Evolutionary conservation across 176 grass and related monocot genomes (phyloP), one percentile per base, ranked within the genome.

Genomic region (Juncus inflexus): DNA sequence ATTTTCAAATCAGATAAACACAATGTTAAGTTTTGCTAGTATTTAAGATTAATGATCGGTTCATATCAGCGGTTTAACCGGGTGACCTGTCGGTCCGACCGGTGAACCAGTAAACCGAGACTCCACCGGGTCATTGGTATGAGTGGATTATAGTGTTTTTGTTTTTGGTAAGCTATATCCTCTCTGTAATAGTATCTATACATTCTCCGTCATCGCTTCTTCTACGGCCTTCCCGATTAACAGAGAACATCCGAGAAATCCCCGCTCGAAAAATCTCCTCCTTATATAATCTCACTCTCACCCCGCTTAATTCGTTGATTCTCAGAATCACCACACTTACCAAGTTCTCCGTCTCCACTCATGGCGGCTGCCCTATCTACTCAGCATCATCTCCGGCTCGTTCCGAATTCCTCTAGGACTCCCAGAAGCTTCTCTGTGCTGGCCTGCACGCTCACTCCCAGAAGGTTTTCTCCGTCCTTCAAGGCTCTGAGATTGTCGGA

Each of bases 401-500:
- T 43, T 11, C 67, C 67, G 28, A 47, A 5, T 47, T 37, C 67
- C 40, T 71, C 52, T 42, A 58, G 42, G 38, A 28, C 67, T 42
- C 2, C 52, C 28, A 59, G 67, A 47, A 59, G 67, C 54, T 10
- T 58, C 39, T 59, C 6, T 35, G 40, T 11, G 7, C 8, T 70
- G 51, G 38, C 71, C 40, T 57, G 67, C 1, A 60, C 35, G 35
- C 40, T 72, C 28, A 66, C 74, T 52, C 12, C 68, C 65, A 28
- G 72, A 69, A 38, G 57, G 39, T 52, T 12, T 5, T 12, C 45
- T 15, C 35, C 69, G 15, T 55, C 52, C 3, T 54, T 65, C 12
- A 83, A 72, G 62, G 62, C 75, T 15, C 49, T 69, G 63, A 84
- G 40, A 65, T 89, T 50, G 73, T 70, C 41, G 54, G 68, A 54